Conservation (phyloP, 129 eudicot species). For the Lonicera japonica region DNA sequence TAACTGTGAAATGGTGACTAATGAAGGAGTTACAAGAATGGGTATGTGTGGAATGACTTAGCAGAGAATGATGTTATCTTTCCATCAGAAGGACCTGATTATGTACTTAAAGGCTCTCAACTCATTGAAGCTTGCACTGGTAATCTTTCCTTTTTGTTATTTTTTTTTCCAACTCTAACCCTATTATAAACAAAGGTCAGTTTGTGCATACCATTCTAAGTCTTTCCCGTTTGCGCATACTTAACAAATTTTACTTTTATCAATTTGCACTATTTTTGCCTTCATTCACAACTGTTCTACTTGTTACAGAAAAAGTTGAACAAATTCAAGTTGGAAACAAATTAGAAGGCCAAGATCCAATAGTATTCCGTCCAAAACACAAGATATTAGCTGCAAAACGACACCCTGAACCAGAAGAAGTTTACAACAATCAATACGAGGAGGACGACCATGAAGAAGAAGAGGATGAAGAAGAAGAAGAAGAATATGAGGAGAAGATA, state of each 20-base stretch:
- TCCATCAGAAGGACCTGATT: conserved; percentile 78
- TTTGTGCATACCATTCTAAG: no score
- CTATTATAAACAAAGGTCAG: no score
- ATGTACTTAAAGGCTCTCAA: conserved; percentile 86
- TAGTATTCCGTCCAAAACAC: conserved; percentile 26
- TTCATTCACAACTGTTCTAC: neutral
- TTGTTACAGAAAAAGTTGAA: conserved; percentile 29
- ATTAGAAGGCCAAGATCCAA: conserved; percentile 17
- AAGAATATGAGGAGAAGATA: conserved; percentile 41
- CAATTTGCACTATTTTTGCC: neutral
- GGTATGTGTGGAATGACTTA: conserved; percentile 97
- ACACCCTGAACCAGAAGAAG: conserved; percentile 20
- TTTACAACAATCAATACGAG: conserved; percentile 1
- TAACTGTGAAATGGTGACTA: neutral
- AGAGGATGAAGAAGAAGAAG: conserved; percentile 25
- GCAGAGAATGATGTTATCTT: conserved; percentile 65
- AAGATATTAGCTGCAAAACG: conserved; percentile 30
- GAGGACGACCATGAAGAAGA: conserved; percentile 20
- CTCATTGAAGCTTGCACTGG: conserved; percentile 50
- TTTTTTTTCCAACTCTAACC: neutral
- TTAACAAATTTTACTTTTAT: neutral
- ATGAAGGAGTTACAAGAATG: conserved; percentile 82
- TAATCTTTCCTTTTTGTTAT: conserved; percentile 3
- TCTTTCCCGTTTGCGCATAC: no score
- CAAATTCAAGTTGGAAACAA: conserved; percentile 21